These are phyloP conservation scores for Pseudocercospora musae DNA, from an alignment of 2,329 filamentous ascomycete species.

Conservation along the genomic window DNA sequence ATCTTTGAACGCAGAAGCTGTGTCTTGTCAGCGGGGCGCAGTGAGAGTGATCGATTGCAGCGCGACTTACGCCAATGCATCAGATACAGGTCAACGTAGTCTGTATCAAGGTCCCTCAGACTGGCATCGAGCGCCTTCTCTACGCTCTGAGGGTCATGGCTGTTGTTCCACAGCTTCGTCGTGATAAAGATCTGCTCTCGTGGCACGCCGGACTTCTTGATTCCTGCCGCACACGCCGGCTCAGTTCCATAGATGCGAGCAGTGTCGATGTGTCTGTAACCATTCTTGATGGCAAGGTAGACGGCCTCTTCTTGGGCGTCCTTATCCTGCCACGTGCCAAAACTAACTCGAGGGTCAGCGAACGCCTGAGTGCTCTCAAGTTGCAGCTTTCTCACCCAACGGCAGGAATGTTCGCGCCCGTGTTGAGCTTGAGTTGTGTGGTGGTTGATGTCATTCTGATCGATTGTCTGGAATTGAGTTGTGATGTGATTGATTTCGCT, in stretches of 20 bases:
- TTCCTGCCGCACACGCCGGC: slow-evolving; percentile 61
- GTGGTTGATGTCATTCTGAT: slow-evolving; percentile 34
- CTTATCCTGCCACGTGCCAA: slow-evolving; percentile 56
- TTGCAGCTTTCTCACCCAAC: slow-evolving; percentile 24
- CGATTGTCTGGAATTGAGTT: slow-evolving; percentile 14
- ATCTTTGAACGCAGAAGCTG: slow-evolving; percentile 24
- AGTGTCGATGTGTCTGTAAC: slow-evolving; percentile 57
- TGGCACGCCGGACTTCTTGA: slow-evolving; percentile 62
- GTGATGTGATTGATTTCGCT: slow-evolving; percentile 18
- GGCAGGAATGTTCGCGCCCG: slow-evolving; percentile 36
- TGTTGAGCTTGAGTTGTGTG: slow-evolving; percentile 36
- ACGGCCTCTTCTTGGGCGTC: slow-evolving; percentile 50
- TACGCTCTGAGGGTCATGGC: slow-evolving; percentile 60
- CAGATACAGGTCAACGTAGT: slow-evolving; percentile 67
- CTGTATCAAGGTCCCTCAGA: slow-evolving; percentile 59
- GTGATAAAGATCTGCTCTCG: slow-evolving; percentile 64
- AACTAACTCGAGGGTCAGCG: slow-evolving; percentile 29
- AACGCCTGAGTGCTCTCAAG: neutral
- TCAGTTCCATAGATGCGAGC: slow-evolving; percentile 53
- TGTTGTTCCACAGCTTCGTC: slow-evolving; percentile 56
- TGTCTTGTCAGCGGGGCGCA: too few species aligned
- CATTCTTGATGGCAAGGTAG: slow-evolving; percentile 44
- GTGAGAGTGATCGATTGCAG: too few species aligned
- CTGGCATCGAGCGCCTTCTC: slow-evolving; percentile 57
- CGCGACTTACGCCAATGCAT: slow-evolving; percentile 65